Evolutionary conservation across 1,284 basidiomycete species (phyloP).

Genomic region (Cutaneotrichosporon arboriforme): DNA sequence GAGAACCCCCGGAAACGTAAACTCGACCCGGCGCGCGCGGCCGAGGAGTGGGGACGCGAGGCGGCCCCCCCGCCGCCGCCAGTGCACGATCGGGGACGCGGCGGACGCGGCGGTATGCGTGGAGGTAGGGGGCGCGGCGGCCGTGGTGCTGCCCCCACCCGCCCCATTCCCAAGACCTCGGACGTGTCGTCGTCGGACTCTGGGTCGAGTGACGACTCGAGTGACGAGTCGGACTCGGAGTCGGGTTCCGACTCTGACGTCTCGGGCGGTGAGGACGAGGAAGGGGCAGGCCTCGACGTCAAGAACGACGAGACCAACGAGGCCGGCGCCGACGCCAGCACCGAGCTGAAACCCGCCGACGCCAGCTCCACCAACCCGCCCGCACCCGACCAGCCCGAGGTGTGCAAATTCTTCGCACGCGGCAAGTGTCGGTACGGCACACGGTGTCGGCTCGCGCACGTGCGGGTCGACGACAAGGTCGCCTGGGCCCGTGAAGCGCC

Average conservation of each 20-base stretch:
- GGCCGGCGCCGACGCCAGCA: background rate
- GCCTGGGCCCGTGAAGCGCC: background rate
- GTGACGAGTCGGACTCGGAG: slow-evolving; percentile 14
- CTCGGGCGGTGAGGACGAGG: background rate
- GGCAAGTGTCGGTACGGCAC: slow-evolving; percentile 37
- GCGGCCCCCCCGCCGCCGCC: slow-evolving; percentile 23
- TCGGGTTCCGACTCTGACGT: slow-evolving; percentile 6
- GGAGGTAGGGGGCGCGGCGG: slow-evolving; percentile 8
- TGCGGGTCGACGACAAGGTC: background rate
- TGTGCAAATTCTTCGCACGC: slow-evolving; percentile 38
- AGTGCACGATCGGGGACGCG: slow-evolving; percentile 37
- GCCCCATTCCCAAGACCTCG: background rate
- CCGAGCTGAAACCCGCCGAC: slow-evolving; percentile 1
- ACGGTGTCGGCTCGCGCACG: slow-evolving; percentile 35
- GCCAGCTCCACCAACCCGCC: background rate
- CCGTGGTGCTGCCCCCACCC: background rate
- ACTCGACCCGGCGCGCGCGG: slow-evolving; percentile 31
- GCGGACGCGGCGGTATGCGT: slow-evolving; percentile 5
- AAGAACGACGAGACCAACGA: slow-evolving; percentile 7
- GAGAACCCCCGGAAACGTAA: slow-evolving; percentile 53
- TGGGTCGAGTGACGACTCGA: background rate
- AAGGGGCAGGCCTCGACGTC: background rate
- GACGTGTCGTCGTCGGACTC: background rate
- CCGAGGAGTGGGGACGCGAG: slow-evolving; percentile 42
- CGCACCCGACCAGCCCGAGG: slow-evolving; percentile 6